These are phyloP conservation scores for Chlamydomonas reinhardtii DNA, from an alignment of 163 green algal genomes.

Conservation along the genomic window DNA sequence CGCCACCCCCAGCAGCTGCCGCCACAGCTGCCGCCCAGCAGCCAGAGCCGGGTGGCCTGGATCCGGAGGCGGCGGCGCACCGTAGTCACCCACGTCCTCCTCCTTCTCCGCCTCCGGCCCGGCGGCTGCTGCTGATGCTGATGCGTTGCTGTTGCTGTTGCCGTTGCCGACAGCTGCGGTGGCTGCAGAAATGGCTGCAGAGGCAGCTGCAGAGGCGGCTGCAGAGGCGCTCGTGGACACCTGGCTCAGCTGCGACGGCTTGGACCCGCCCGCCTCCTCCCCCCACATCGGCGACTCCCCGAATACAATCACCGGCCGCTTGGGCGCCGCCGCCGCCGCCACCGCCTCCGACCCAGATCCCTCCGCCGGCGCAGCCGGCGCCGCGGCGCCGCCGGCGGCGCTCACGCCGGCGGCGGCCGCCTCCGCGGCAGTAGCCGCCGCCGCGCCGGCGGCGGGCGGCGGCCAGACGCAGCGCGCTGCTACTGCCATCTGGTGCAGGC, in stretches of 20 bases:
- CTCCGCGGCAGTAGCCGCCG: background rate
- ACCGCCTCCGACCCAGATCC: background rate
- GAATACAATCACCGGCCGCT: conserved; percentile 36
- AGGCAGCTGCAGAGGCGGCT: too few relatives aligned
- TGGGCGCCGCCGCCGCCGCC: background rate
- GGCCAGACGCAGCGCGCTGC: conserved; percentile 19
- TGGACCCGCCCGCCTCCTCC: background rate
- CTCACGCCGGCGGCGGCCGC: background rate
- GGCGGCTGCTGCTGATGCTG: background rate
- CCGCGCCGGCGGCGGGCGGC: background rate
- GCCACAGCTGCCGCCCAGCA: conserved; percentile 38
- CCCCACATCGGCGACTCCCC: conserved; percentile 19
- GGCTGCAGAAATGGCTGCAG: too few relatives aligned
- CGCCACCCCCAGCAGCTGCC: conserved; percentile 50
- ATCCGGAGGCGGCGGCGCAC: conserved; percentile 13
- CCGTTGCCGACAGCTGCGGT: too few relatives aligned
- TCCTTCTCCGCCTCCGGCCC: background rate
- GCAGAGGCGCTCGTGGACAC: too few relatives aligned
- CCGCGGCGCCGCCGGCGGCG: background rate
- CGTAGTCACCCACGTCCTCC: background rate
- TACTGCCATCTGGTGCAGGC: conserved; percentile 16
- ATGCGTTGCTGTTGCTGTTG: background rate
- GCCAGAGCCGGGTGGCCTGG: background rate
- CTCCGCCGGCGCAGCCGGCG: background rate
- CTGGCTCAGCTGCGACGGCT: too few relatives aligned